These are phyloP conservation scores for Chaetomium olivaceum DNA, from an alignment of 2,329 filamentous ascomycete species.

Conservation along the genomic window DNA sequence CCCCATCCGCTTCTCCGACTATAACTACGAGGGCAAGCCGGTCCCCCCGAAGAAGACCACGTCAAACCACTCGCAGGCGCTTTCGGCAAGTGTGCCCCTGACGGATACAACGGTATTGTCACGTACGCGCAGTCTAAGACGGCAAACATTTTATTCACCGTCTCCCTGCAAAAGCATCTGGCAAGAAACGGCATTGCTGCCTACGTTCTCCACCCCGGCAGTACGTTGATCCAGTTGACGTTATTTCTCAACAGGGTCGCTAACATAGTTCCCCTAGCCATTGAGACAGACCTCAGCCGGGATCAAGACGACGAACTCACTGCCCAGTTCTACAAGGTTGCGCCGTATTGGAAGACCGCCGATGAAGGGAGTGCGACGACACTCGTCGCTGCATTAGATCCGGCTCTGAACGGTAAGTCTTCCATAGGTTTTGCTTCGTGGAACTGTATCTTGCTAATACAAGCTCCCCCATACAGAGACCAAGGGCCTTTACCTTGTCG, in stretches of 20 bases:
- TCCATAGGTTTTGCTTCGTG: neutral
- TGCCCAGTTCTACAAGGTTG: conserved; percentile 34
- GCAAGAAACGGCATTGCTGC: conserved; percentile 38
- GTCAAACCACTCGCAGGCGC: conserved; percentile 34
- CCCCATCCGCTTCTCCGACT: conserved; percentile 48
- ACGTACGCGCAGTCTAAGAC: conserved; percentile 56
- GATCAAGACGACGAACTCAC: conserved; percentile 40
- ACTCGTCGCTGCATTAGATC: conserved; percentile 46
- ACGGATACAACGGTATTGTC: conserved; percentile 42
- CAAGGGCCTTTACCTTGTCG: conserved; percentile 43
- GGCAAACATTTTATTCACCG: conserved; percentile 50
- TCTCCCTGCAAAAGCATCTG: conserved; percentile 42
- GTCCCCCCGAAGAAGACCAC: conserved; percentile 40
- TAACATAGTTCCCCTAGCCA: conserved; percentile 31
- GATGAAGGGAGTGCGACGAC: conserved; percentile 44
- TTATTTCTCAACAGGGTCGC: neutral
- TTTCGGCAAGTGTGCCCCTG: conserved; percentile 37
- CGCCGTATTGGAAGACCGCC: conserved; percentile 40
- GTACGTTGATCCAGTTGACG: conserved; percentile 29
- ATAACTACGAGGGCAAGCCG: conserved; percentile 45
- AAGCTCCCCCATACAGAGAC: conserved; percentile 18
- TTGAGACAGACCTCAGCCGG: conserved; percentile 40
- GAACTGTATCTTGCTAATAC: neutral
- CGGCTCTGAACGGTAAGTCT: conserved; percentile 36
- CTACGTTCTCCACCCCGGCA: conserved; percentile 47